These are phyloP conservation scores for Paraconiothyrium brasiliense DNA, from an alignment of 2,329 filamentous ascomycete genomes.

Conservation along the genomic window DNA sequence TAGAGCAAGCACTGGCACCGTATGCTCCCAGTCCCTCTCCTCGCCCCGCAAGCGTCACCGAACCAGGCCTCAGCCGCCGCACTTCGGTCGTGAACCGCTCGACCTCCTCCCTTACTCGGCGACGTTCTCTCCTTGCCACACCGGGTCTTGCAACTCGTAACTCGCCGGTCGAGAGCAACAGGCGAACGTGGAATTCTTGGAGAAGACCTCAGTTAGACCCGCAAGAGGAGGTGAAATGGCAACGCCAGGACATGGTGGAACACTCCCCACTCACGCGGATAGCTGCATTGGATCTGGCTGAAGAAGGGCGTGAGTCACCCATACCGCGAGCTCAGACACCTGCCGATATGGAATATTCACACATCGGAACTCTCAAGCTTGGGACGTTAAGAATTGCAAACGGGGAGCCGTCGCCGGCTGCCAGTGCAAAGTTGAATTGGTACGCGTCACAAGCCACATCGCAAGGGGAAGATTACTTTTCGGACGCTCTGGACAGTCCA, in stretches of 20 bases:
- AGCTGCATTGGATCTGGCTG: constrained; percentile 30
- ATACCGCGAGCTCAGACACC: constrained; percentile 50
- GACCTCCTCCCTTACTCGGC: constrained; percentile 44
- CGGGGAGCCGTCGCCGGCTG: constrained; percentile 56
- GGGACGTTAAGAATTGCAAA: constrained; percentile 60
- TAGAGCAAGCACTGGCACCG: constrained; percentile 42
- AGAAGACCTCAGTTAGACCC: constrained; percentile 34
- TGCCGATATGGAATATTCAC: constrained; percentile 53
- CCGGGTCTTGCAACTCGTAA: constrained; percentile 52
- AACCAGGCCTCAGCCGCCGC: constrained; percentile 31
- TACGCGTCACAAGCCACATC: constrained; percentile 19
- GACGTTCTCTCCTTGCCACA: constrained; percentile 51
- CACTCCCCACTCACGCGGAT: constrained; percentile 34
- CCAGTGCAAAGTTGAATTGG: constrained; percentile 40
- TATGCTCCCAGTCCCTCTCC: constrained; percentile 22
- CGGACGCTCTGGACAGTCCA: constrained; percentile 30
- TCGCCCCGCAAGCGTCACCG: constrained; percentile 15
- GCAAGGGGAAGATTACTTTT: constrained; percentile 43
- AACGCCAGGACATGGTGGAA: constrained; percentile 28
- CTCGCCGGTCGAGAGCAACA: constrained; percentile 42
- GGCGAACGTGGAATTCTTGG: constrained; percentile 47
- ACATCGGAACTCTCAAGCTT: constrained; percentile 53
- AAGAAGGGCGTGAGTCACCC: constrained; percentile 33
- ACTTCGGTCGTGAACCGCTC: constrained; percentile 35
- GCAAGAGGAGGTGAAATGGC: constrained; percentile 46